Percentiles rank a stretch among this genome's conserved stretches.
Evolutionary conservation across 2,329 filamentous ascomycete species (phyloP).

Genomic region (Dactylellina parvicollis): DNA sequence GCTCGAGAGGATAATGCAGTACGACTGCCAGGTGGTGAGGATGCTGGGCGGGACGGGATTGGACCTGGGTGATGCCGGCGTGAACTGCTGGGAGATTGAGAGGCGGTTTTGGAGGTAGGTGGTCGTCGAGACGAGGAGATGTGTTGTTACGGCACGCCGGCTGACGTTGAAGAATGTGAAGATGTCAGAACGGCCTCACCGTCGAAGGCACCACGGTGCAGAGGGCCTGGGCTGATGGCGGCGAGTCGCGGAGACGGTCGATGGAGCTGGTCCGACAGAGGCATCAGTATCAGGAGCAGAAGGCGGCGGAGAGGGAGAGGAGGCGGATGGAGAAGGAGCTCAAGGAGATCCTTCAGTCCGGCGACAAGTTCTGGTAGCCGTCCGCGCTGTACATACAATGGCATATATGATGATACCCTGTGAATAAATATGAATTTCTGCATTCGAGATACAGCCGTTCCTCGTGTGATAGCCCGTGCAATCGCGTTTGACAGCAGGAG

Average conservation of each 20-base stretch:
- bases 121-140: background rate
- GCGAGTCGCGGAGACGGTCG: conserved; percentile 45
- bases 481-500: too few relatives aligned
- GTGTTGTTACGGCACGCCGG: background rate
- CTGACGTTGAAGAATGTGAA: background rate
- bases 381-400: background rate
- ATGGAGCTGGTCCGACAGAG: conserved; percentile 50
- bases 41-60: conserved; percentile 28
- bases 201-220: conserved; percentile 43
- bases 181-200: conserved; percentile 37
- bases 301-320: conserved; percentile 27
- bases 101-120: conserved; percentile 47
- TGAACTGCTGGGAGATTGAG: conserved; percentile 52
- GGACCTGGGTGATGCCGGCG: conserved; percentile 39
- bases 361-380: conserved; percentile 40
- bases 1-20: conserved; percentile 50
- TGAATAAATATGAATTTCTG: too few relatives aligned
- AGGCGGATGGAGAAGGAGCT: conserved; percentile 36
- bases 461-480: too few relatives aligned
- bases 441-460: too few relatives aligned
- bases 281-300: conserved; percentile 23
- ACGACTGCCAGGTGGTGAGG: conserved; percentile 49
- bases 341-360: conserved; percentile 32
- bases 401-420: background rate
- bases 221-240: conserved; percentile 43